Percentiles rank a stretch among this genome's conserved stretches.
Evolutionary conservation across 495 filamentous ascomycete species (phyloP).

Genomic region (Penicilliopsis zonata): DNA sequence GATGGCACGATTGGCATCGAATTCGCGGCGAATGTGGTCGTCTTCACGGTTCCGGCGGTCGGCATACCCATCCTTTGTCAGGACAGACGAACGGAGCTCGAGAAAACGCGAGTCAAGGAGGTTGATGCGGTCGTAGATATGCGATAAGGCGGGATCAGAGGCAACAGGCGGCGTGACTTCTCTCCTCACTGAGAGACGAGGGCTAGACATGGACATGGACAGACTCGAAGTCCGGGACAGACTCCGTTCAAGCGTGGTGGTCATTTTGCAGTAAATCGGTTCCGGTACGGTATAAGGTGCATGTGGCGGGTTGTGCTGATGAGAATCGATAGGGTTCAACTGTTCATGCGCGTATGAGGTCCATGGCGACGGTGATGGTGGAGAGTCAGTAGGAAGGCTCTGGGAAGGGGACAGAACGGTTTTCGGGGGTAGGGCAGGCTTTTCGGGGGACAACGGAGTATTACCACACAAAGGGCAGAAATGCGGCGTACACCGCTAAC

Average conservation of each 20-base stretch:
- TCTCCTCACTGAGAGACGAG: slow-evolving; percentile 20
- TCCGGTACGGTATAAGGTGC: too few relatives aligned
- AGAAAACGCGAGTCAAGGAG: slow-evolving; percentile 26
- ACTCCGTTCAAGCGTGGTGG: slow-evolving; percentile 27
- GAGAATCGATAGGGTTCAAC: too few relatives aligned
- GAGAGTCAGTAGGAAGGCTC: too few relatives aligned
- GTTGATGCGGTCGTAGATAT: slow-evolving; percentile 27
- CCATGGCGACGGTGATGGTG: too few relatives aligned
- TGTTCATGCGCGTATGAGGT: too few relatives aligned
- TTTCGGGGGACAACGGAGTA: too few relatives aligned
- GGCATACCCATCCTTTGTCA: slow-evolving; percentile 29
- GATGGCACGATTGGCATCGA: slow-evolving; percentile 22
- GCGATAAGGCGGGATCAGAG: slow-evolving; percentile 20
- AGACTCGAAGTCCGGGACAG: slow-evolving; percentile 27
- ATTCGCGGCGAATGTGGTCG: slow-evolving; percentile 29
- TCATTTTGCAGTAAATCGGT: too few relatives aligned
- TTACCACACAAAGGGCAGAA: too few relatives aligned
- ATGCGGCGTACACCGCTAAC: too few relatives aligned
- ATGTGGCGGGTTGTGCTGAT: too few relatives aligned
- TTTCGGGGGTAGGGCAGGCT: too few relatives aligned
- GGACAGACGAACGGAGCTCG: slow-evolving; percentile 22
- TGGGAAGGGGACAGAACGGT: too few relatives aligned
- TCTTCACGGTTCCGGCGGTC: slow-evolving; percentile 33
- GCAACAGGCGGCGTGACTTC: slow-evolving; percentile 21
- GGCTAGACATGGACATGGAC: slow-evolving; percentile 28